Percentiles rank a stretch among this genome's conserved stretches.
Conservation (phyloP, 2,329 filamentous ascomycete species). For the Madurella fahalii region DNA sequence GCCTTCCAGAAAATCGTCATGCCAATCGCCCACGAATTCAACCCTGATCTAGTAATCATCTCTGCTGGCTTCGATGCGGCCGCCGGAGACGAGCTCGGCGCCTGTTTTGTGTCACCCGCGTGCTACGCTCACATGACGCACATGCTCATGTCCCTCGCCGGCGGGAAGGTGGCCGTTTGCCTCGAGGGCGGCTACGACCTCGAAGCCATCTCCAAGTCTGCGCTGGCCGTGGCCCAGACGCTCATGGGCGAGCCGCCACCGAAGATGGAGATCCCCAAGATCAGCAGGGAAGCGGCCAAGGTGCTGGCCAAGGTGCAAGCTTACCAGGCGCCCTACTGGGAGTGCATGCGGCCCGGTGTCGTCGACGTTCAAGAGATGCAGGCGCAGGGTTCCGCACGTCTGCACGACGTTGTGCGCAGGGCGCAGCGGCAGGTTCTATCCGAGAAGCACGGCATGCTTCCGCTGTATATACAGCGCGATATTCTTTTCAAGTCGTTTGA, state of each 20-base stretch:
- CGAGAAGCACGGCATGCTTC: slow-evolving; percentile 71
- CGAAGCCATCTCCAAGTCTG: slow-evolving; percentile 85
- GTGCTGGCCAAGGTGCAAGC: slow-evolving; percentile 57
- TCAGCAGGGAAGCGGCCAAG: slow-evolving; percentile 54
- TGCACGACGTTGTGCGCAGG: slow-evolving; percentile 76
- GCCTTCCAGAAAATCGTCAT: slow-evolving; percentile 95
- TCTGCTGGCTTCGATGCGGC: slow-evolving; percentile 96
- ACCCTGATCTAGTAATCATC: slow-evolving; percentile 91
- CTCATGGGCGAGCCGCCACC: slow-evolving; percentile 92
- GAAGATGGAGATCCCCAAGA: slow-evolving; percentile 51
- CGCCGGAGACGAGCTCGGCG: slow-evolving; percentile 85
- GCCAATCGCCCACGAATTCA: slow-evolving; percentile 90
- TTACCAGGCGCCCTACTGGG: slow-evolving; percentile 71
- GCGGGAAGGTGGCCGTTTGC: slow-evolving; percentile 86
- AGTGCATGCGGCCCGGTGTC: slow-evolving; percentile 72
- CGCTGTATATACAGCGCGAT: slow-evolving; percentile 73
- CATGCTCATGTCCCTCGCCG: slow-evolving; percentile 93
- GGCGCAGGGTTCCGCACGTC: slow-evolving; percentile 53
- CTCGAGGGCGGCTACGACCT: slow-evolving; percentile 96
- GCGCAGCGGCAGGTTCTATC: slow-evolving; percentile 71
- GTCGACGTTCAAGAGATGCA: slow-evolving; percentile 51
- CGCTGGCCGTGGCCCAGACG: slow-evolving; percentile 83
- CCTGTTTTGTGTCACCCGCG: slow-evolving; percentile 83
- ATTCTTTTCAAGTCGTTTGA: slow-evolving; percentile 72
- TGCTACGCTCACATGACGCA: slow-evolving; percentile 99